A percentile compares a stretch with the other conserved stretches of the same genome.
These are phyloP conservation scores for Trichoderma erinaceum DNA, from an alignment of 495 filamentous ascomycete species.

Conservation along the genomic window DNA sequence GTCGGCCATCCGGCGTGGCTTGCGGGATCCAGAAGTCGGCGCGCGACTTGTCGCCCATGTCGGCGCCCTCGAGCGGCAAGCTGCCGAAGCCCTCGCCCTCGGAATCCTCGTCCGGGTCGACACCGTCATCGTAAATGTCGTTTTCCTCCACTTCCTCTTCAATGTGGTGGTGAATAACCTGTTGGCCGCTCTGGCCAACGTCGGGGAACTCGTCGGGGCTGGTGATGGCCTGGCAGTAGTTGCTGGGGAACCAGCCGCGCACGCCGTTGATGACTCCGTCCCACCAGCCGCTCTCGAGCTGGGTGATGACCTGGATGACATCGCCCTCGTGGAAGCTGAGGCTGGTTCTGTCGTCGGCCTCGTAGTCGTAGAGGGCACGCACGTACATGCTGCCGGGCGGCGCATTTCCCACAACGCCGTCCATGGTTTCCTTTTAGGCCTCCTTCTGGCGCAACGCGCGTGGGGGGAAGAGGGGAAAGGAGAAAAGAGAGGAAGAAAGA, in stretches of 20 bases:
- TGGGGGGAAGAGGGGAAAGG: constrained; percentile 23
- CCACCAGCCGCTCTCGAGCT: constrained; percentile 98
- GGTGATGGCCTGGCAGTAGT: constrained; percentile 84
- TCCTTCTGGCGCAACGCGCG: constrained; percentile 19
- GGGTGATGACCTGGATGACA: constrained; percentile 95
- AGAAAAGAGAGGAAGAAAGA: neutral
- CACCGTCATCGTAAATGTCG: constrained; percentile 36
- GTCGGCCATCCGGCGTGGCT: constrained; percentile 82
- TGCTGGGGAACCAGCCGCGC: constrained; percentile 98
- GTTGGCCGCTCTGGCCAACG: constrained; percentile 49
- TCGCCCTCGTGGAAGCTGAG: constrained; percentile 93
- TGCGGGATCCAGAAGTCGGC: constrained; percentile 98
- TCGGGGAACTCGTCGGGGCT: constrained; percentile 60
- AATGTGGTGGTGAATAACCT: constrained; percentile 53
- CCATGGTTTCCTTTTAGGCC: constrained; percentile 40
- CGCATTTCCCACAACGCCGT: constrained; percentile 62
- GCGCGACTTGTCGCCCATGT: constrained; percentile 67
- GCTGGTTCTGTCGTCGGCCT: constrained; percentile 93
- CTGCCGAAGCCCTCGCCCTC: constrained; percentile 54
- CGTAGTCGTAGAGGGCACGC: constrained; percentile 93
- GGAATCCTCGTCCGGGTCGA: constrained; percentile 58
- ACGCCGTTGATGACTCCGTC: constrained; percentile 92
- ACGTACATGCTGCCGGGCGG: constrained; percentile 81
- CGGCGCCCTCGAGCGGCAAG: constrained; percentile 63
- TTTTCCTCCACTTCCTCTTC: constrained; percentile 61